Evolutionary conservation across 805 yeast species (phyloP), one percentile per base, ranked within the genome.

Genomic region (Yarrowia porcina): DNA sequence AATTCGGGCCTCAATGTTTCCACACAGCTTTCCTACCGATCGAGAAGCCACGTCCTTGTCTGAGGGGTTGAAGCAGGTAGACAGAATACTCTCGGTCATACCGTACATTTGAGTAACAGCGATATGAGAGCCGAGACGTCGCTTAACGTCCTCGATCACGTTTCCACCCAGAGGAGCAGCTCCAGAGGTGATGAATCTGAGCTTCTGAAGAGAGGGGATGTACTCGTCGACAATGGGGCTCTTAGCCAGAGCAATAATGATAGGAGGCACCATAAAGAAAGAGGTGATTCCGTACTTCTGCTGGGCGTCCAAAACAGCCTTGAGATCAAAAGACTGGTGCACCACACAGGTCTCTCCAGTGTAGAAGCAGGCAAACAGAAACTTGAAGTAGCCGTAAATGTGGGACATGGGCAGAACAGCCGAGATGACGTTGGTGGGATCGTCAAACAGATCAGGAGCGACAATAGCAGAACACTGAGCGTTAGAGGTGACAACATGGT

Each of bases 401-500:
- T 63, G 76, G 64, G 72, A 67, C 68, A 70, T 68, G 68, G 69
- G 77, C 59, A 64, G 70, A 47, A 63, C 70, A 45, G 67, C 76
- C 65, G 69, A 76, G 67, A 66, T 68, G 64, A 60, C 70, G 65
- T 64, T 77, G 39, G 78, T 70, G 44, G 59, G 44, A 25, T 52
- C 59, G 21, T 39, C 49, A 64, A 69, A 81, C 67, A 74, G 75
- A 73, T 67, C 75, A 65, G 72, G 84, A 66, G 75, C 49, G 9
- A 32, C 49, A 20, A 39, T 21, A 28, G 78, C 70, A 11, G 59
- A 52, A 10, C 47, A 83, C 84, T 68, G 56, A 3, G 72, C 67
- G 62, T 77, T 77, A 27, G 80, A 70, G 13, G 75, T 75, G 15
- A 83, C 78, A 65, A 84, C 85, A 49, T 71, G 72, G 67, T 88